phyloP scores from a whole-genome alignment of 768 basidiomycete species.

The Porphyrellus cyaneotinctus region DNA sequence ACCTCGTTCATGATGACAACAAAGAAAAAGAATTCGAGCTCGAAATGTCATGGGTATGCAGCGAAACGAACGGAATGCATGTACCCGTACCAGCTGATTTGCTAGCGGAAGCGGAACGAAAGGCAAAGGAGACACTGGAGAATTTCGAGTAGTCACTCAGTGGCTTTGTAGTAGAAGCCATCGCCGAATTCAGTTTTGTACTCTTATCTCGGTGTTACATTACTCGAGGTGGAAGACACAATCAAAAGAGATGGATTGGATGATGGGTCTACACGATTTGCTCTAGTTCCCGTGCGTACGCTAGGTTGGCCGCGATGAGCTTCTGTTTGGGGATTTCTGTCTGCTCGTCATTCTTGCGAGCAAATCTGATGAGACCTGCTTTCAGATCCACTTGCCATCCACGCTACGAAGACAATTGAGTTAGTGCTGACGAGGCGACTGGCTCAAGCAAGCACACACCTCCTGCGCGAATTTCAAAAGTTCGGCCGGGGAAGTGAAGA shows the following conservation, averaged over 20 bases:
- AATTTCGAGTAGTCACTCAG: slow-evolving; percentile 45
- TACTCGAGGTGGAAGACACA: too few relatives aligned
- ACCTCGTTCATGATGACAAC: slow-evolving; percentile 94
- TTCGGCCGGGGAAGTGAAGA: slow-evolving; percentile 82
- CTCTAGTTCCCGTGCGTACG: slow-evolving; percentile 84
- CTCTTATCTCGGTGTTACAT: neutral
- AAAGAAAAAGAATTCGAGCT: slow-evolving; percentile 99
- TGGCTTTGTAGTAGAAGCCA: slow-evolving; percentile 20
- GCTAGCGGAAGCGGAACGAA: slow-evolving; percentile 77
- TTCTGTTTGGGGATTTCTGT: slow-evolving; percentile 83
- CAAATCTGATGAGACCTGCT: slow-evolving; percentile 68
- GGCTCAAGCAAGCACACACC: slow-evolving; percentile 39
- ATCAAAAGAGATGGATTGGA: neutral
- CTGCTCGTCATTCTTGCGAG: slow-evolving; percentile 75
- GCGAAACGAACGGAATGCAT: slow-evolving; percentile 77
- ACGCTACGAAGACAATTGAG: slow-evolving; percentile 48
- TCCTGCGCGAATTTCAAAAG: slow-evolving; percentile 77
- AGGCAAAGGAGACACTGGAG: slow-evolving; percentile 84
- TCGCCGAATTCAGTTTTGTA: slow-evolving; percentile 9
- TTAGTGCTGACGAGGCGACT: neutral
- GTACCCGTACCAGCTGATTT: slow-evolving; percentile 82
- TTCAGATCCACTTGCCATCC: slow-evolving; percentile 81
- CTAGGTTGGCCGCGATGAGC: slow-evolving; percentile 71
- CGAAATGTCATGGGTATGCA: slow-evolving; percentile 94
- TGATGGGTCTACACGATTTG: slow-evolving; percentile 70